Conservation (phyloP, 257 asterid species). For the Ligustrum vulgare region DNA sequence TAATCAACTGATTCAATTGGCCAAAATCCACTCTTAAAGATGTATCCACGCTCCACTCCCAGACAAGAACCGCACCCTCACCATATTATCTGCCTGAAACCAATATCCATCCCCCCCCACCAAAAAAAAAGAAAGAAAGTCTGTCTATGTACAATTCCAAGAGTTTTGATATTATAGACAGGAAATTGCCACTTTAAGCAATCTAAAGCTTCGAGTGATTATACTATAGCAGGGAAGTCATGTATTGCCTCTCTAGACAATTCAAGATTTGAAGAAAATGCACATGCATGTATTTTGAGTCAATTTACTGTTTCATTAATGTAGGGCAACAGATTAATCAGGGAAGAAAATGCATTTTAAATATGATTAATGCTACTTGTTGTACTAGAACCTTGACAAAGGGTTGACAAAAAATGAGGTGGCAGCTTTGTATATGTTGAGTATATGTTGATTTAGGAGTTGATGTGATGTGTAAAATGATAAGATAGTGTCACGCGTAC, state of each 20-base stretch:
- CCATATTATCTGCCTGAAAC: neutral
- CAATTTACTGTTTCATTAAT: too few relatives aligned
- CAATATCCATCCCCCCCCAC: neutral
- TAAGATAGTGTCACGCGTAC: too few relatives aligned
- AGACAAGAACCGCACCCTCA: neutral
- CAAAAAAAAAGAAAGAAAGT: too few relatives aligned
- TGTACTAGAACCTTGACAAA: too few relatives aligned
- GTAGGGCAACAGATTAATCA: too few relatives aligned
- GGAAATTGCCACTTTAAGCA: neutral
- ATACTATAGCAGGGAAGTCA: neutral
- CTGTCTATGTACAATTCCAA: neutral
- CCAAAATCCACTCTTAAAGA: neutral
- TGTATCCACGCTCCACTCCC: neutral
- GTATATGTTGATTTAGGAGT: too few relatives aligned
- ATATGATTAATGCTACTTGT: too few relatives aligned
- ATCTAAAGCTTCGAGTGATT: neutral
- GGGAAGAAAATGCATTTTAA: neutral
- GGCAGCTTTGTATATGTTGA: too few relatives aligned
- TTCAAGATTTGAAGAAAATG: neutral
- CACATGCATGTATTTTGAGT: too few relatives aligned
- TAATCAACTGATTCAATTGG: neutral
- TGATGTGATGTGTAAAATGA: too few relatives aligned
- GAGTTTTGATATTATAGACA: neutral
- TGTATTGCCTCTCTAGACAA: neutral
- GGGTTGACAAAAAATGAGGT: too few relatives aligned